phyloP scores from a whole-genome alignment of 1,139 yeast genomes.

The Ashbya aceris region DNA sequence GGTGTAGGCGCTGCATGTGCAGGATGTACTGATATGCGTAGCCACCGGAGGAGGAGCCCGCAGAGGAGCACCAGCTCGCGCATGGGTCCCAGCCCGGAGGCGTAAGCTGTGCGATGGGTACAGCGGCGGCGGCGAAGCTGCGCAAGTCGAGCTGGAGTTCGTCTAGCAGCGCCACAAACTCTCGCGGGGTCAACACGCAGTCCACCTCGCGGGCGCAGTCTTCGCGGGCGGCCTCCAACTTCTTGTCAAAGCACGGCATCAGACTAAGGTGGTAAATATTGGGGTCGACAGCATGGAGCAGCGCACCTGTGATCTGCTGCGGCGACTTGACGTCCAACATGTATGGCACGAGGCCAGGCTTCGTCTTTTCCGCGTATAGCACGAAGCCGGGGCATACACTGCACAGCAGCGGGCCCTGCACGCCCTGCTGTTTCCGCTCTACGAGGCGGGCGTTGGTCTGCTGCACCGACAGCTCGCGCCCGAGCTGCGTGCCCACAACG shows the following conservation, averaged over 20 bases:
- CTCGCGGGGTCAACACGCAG: constrained; percentile 89
- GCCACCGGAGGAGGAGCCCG: constrained; percentile 87
- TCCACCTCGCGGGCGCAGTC: constrained; percentile 69
- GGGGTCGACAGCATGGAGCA: constrained; percentile 43
- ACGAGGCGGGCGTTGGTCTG: constrained; percentile 47
- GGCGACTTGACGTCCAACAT: constrained; percentile 70
- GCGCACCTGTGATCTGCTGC: constrained; percentile 82
- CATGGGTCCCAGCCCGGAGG: constrained; percentile 28
- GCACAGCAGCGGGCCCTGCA: constrained; percentile 35
- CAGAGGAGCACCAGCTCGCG: constrained; percentile 58
- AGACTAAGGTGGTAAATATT: constrained; percentile 69
- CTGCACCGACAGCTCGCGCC: constrained; percentile 62
- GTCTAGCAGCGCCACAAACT: constrained; percentile 60
- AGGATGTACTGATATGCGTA: constrained; percentile 57
- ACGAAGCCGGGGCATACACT: constrained; percentile 96
- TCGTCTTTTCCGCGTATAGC: constrained; percentile 89
- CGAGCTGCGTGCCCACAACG: constrained; percentile 78
- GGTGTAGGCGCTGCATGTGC: constrained; percentile 28
- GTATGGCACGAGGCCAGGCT: constrained; percentile 65
- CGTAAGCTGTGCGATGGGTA: constrained; percentile 11
- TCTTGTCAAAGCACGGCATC: constrained; percentile 97
- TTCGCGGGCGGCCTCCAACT: constrained; percentile 85
- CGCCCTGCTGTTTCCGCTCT: constrained; percentile 18
- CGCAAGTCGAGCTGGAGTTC: constrained; percentile 38
- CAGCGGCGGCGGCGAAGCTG: constrained; percentile 16